A percentile compares a stretch with the other conserved stretches of the same genome.
Conservation (phyloP, 2,329 filamentous ascomycete genomes). For the Orbilia javanica region DNA sequence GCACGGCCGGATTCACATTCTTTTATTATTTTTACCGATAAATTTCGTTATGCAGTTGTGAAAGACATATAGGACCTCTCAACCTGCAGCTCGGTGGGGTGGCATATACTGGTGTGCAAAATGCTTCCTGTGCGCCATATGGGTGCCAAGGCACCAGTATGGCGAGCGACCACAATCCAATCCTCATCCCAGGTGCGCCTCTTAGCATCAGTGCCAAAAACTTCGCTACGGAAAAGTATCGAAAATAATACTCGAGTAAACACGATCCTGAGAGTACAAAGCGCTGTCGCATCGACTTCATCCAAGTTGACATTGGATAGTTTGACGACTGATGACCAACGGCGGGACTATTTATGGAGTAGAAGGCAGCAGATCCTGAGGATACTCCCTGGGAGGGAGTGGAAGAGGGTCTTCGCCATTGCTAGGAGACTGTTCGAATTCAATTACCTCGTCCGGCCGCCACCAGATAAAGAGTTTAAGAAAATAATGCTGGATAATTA, state of each 20-base stretch:
- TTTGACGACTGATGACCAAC: slow-evolving; percentile 17
- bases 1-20: background rate
- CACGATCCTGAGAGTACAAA: slow-evolving; percentile 21
- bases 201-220: background rate
- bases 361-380: slow-evolving; percentile 4
- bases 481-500: slow-evolving; percentile 13
- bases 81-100: background rate
- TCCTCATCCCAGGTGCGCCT: slow-evolving; percentile 1
- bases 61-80: background rate
- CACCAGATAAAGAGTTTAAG: slow-evolving; percentile 1
- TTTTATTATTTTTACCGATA: background rate
- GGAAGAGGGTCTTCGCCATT: slow-evolving; percentile 25
- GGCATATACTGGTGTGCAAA: background rate
- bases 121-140: slow-evolving; percentile 1
- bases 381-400: slow-evolving; percentile 13
- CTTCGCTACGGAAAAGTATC: background rate
- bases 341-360: slow-evolving; percentile 34
- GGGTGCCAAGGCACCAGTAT: background rate
- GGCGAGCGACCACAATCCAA: background rate
- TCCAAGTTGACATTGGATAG: slow-evolving; percentile 5
- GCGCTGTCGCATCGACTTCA: slow-evolving; percentile 10
- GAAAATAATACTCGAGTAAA: slow-evolving; percentile 13
- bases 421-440: slow-evolving; percentile 35
- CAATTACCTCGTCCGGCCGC: slow-evolving; percentile 6
- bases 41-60: no score